phyloP scores from a whole-genome alignment of 2,329 filamentous ascomycete genomes.

The Neurospora sp. region DNA sequence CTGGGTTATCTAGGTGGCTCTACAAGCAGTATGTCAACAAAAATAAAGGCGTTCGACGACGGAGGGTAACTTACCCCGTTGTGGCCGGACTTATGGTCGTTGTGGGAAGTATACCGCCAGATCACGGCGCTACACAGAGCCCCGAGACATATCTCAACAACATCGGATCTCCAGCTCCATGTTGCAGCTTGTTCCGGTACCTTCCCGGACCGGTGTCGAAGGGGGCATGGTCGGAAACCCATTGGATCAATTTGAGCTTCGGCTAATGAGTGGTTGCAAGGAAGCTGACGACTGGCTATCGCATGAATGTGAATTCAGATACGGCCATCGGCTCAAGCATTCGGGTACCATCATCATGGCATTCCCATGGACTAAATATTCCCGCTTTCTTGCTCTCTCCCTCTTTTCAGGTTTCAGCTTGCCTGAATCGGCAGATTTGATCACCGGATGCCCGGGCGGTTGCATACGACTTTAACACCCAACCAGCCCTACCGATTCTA shows the following conservation, averaged over 20 bases:
- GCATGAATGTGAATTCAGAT: not conserved
- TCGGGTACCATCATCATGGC: not conserved
- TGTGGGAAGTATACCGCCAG: constrained; percentile 13
- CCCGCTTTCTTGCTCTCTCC: not conserved
- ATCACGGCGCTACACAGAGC: constrained; percentile 13
- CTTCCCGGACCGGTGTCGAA: not conserved
- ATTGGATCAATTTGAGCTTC: constrained; percentile 4
- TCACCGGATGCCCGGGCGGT: not conserved
- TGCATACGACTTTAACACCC: not conserved
- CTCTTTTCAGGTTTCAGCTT: not conserved
- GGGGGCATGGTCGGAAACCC: constrained; percentile 7
- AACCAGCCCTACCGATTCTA: not conserved
- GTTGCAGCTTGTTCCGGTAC: not conserved
- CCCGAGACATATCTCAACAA: constrained; percentile 12
- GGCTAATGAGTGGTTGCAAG: not conserved
- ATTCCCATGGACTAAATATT: not conserved
- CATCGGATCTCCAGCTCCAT: constrained; percentile 6
- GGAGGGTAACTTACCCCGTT: not conserved
- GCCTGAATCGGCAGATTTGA: not conserved
- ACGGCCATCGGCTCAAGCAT: not conserved
- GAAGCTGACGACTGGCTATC: not conserved
- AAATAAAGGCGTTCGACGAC: not conserved
- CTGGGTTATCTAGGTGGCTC: not conserved
- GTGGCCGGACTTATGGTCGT: not conserved
- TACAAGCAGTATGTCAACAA: not conserved